Evolutionary conservation across 2,329 filamentous ascomycete genomes (phyloP).

Genomic region (Cercospora citrullina): DNA sequence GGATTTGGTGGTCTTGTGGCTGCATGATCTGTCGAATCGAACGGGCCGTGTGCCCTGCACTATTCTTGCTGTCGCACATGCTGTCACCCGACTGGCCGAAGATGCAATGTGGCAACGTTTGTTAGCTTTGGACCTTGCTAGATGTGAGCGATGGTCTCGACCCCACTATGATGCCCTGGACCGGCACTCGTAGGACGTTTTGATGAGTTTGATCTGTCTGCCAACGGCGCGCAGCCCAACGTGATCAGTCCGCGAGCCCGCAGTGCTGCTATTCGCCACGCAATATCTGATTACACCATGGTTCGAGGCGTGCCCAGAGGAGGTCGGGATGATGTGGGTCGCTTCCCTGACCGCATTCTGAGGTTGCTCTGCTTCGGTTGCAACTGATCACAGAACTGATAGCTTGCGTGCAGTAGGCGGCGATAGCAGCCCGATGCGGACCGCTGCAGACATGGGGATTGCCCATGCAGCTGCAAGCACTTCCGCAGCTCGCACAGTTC

Average conservation of each 20-base stretch:
- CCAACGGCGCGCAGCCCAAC: conserved; percentile 17
- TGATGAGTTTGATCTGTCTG: conserved; percentile 22
- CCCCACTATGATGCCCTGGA: conserved; percentile 18
- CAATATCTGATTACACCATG: neutral
- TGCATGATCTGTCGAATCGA: conserved; percentile 32
- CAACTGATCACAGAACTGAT: conserved; percentile 26
- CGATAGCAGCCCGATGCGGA: conserved; percentile 29
- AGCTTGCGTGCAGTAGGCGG: conserved; percentile 29
- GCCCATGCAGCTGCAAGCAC: conserved; percentile 22
- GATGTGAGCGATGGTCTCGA: conserved; percentile 15
- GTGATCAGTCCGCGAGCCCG: neutral
- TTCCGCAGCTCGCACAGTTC: conserved; percentile 17
- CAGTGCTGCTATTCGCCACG: conserved; percentile 16
- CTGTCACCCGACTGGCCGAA: conserved; percentile 27
- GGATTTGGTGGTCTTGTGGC: conserved; percentile 29
- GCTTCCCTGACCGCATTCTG: conserved; percentile 26
- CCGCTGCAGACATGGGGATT: conserved; percentile 28
- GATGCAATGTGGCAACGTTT: conserved; percentile 25
- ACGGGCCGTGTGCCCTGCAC: conserved; percentile 26
- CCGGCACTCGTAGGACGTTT: conserved; percentile 20
- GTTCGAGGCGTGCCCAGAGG: conserved; percentile 6
- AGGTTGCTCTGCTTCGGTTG: conserved; percentile 24
- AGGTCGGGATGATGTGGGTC: conserved; percentile 20
- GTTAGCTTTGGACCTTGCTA: conserved; percentile 21
- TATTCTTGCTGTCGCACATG: conserved; percentile 31